Evolutionary conservation across 148 eudicot species (phyloP).

Genomic region (Cornus controversa): DNA sequence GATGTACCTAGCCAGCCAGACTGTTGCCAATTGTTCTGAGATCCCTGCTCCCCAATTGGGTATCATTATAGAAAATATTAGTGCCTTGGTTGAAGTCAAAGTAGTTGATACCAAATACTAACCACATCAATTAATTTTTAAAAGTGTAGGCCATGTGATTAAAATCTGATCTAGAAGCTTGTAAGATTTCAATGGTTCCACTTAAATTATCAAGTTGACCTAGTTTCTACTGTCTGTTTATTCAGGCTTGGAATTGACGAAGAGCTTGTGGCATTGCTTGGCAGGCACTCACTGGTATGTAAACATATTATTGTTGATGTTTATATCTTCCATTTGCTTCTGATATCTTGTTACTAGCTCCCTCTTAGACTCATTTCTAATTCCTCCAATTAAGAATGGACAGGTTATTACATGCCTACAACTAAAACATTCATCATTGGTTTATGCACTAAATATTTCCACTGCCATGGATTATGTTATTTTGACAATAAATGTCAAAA

Average conservation of each 20-base stretch:
- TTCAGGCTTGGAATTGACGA: constrained; percentile 94
- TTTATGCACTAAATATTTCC: background rate
- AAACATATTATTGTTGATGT: background rate
- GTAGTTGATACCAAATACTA: background rate
- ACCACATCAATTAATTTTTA: background rate
- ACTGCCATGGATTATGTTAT: background rate
- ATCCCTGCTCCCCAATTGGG: background rate
- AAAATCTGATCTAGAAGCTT: background rate
- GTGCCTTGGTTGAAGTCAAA: background rate
- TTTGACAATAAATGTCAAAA: background rate
- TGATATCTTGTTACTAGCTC: background rate
- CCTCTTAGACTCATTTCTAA: background rate
- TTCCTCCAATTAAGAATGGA: background rate
- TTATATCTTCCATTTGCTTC: too few relatives aligned
- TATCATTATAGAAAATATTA: background rate
- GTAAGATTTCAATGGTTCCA: background rate
- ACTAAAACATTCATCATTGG: background rate
- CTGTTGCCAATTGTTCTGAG: background rate
- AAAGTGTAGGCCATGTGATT: background rate
- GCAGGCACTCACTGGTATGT: constrained; percentile 78
- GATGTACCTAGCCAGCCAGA: background rate
- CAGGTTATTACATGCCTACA: too few relatives aligned
- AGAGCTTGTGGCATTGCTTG: constrained; percentile 85
- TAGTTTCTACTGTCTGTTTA: constrained; percentile 4
- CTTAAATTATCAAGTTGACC: background rate